Percentiles rank a stretch among this genome's conserved stretches.
phyloP scores from a whole-genome alignment of 106 monocot genomes.

The Amphibolis antarctica region DNA sequence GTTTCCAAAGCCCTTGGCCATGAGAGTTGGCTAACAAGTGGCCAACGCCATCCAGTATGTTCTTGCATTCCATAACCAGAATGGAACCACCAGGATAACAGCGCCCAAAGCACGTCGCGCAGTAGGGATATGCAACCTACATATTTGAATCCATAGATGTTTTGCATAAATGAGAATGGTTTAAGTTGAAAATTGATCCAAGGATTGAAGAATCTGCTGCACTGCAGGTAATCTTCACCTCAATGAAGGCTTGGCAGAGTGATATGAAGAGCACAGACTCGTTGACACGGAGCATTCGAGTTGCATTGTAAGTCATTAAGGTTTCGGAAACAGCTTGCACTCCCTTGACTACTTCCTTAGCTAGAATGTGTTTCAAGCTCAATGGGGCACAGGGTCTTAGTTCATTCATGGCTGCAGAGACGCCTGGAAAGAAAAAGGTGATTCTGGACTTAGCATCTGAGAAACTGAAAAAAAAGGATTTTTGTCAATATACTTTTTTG shows the following conservation, averaged over 20 bases:
- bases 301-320: slow-evolving; percentile 63
- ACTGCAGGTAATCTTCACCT: slow-evolving; percentile 35
- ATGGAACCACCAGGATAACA: slow-evolving; percentile 75
- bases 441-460: too few species aligned
- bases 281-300: slow-evolving; percentile 63
- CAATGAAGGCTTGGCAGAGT: slow-evolving; percentile 76
- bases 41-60: slow-evolving; percentile 43
- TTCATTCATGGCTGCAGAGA: slow-evolving; percentile 91
- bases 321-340: slow-evolving; percentile 72
- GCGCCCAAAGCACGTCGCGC: slow-evolving; percentile 71
- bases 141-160: background rate
- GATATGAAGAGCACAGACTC: slow-evolving; percentile 88
- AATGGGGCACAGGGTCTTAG: slow-evolving; percentile 81
- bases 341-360: slow-evolving; percentile 65
- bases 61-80: slow-evolving; percentile 44
- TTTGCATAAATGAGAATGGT: background rate
- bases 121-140: slow-evolving; percentile 78
- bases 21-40: slow-evolving; percentile 44
- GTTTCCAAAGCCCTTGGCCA: slow-evolving; percentile 18
- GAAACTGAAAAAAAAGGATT: too few species aligned
- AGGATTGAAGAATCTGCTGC: background rate
- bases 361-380: slow-evolving; percentile 54
- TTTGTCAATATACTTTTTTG: too few species aligned
- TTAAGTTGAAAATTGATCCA: background rate
- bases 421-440: slow-evolving; percentile 28